Percentiles rank a stretch among this genome's conserved stretches.
phyloP scores from a whole-genome alignment of 2,329 filamentous ascomycete genomes.

The Saccharata proteae region DNA sequence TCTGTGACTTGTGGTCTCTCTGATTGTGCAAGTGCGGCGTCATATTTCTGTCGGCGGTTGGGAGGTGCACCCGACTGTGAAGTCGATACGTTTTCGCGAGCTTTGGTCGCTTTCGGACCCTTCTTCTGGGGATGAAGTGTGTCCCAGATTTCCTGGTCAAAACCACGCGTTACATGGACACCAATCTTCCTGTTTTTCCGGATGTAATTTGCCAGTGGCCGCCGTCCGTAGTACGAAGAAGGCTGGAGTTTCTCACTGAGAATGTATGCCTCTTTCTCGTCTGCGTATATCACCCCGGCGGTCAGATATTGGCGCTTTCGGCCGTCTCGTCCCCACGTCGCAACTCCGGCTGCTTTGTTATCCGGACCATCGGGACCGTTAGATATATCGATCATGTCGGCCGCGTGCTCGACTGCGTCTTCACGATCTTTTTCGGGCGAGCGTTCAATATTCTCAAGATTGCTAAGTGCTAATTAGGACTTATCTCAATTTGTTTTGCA shows the following conservation, averaged over 20 bases:
- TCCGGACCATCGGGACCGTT: slow-evolving; percentile 32
- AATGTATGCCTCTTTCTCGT: slow-evolving; percentile 65
- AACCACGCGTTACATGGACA: slow-evolving; percentile 78
- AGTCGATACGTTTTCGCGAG: slow-evolving; percentile 32
- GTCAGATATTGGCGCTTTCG: slow-evolving; percentile 51
- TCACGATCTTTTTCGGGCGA: slow-evolving; percentile 30
- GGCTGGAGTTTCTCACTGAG: slow-evolving; percentile 76
- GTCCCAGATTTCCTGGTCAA: slow-evolving; percentile 67
- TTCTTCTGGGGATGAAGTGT: slow-evolving; percentile 49
- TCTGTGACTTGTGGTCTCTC: slow-evolving; percentile 68
- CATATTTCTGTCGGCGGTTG: slow-evolving; percentile 25
- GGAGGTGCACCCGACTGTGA: slow-evolving; percentile 32
- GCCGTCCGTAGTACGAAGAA: slow-evolving; percentile 71
- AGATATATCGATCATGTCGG: slow-evolving; percentile 36
- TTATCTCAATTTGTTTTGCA: background rate
- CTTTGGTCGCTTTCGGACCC: slow-evolving; percentile 27
- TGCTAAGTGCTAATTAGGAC: background rate
- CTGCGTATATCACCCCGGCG: slow-evolving; percentile 78
- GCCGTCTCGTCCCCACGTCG: slow-evolving; percentile 30
- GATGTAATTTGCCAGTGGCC: slow-evolving; percentile 67
- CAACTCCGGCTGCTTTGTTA: slow-evolving; percentile 35
- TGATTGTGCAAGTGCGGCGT: slow-evolving; percentile 51
- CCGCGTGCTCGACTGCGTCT: slow-evolving; percentile 31
- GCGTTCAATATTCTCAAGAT: background rate
- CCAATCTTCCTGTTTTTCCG: slow-evolving; percentile 73